Evolutionary conservation across 306 rosid species (phyloP).

Genomic region (Lathyrus sativus): DNA sequence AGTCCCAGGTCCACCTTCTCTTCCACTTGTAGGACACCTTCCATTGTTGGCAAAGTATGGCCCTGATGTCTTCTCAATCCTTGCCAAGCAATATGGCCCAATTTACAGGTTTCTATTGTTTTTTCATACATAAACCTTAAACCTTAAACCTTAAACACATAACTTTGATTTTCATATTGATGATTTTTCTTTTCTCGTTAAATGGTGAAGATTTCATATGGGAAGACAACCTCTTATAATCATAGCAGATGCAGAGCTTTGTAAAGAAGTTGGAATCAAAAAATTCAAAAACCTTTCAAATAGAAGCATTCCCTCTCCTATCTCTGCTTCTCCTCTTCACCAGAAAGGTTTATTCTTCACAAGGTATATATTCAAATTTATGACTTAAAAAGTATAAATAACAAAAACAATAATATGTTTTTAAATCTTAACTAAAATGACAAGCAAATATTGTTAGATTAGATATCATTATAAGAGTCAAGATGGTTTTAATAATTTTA

Average conservation of each 20-base stretch:
- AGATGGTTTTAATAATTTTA: too few species aligned
- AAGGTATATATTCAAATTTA: slow-evolving; percentile 46
- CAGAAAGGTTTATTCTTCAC: slow-evolving; percentile 93
- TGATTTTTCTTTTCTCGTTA: slow-evolving; percentile 1
- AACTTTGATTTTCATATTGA: background rate
- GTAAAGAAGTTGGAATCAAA: slow-evolving; percentile 83
- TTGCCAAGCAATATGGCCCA: slow-evolving; percentile 86
- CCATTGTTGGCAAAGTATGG: slow-evolving; percentile 88
- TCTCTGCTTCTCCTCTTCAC: slow-evolving; percentile 88
- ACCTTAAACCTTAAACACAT: too few species aligned
- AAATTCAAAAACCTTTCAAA: slow-evolving; percentile 84
- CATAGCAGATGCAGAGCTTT: slow-evolving; percentile 87
- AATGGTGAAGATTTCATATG: slow-evolving; percentile 77
- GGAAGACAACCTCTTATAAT: slow-evolving; percentile 91
- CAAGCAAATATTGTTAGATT: too few species aligned
- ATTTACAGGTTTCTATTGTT: slow-evolving; percentile 68
- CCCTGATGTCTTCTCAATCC: slow-evolving; percentile 85
- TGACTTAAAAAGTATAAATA: too few species aligned
- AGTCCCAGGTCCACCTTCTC: slow-evolving; percentile 83
- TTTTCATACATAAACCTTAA: background rate
- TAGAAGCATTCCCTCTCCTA: slow-evolving; percentile 94
- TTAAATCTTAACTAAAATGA: too few species aligned
- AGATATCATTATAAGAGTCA: too few species aligned
- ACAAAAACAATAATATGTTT: too few species aligned
- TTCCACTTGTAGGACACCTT: slow-evolving; percentile 87